A percentile compares a stretch with the other conserved stretches of the same genome.
Evolutionary conservation across 106 monocot species (phyloP).

Genomic region (Allium cepa): DNA sequence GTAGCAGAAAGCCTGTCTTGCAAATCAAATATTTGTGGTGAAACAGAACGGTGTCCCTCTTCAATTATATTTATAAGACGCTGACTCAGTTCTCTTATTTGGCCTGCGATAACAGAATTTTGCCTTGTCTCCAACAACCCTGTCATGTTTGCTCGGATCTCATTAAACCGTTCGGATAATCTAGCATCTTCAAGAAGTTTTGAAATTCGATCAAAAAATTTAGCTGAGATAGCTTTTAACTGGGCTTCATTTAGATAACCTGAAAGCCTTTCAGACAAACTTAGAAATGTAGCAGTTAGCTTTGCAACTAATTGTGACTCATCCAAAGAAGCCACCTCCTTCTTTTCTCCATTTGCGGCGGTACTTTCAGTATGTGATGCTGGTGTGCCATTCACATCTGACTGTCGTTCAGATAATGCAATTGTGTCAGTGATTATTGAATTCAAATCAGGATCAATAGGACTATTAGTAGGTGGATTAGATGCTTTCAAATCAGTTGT

Average conservation of each 20-base stretch:
- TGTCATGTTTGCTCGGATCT: slow-evolving; percentile 64
- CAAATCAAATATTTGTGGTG: slow-evolving; percentile 82
- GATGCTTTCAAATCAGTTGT: slow-evolving; percentile 14
- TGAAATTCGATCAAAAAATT: slow-evolving; percentile 78
- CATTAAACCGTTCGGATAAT: slow-evolving; percentile 70
- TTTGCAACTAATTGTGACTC: slow-evolving; percentile 53
- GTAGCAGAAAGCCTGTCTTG: slow-evolving; percentile 67
- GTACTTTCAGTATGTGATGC: slow-evolving; percentile 8
- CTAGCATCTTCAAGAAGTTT: slow-evolving; percentile 75
- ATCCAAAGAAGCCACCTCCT: slow-evolving; percentile 26
- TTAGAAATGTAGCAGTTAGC: slow-evolving; percentile 53
- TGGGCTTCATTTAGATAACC: slow-evolving; percentile 88
- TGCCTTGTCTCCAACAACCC: slow-evolving; percentile 68
- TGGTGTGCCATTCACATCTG: slow-evolving; percentile 6
- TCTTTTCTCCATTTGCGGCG: slow-evolving; percentile 20
- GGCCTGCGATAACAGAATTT: slow-evolving; percentile 56
- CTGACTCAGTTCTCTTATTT: slow-evolving; percentile 78
- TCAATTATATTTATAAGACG: slow-evolving; percentile 63
- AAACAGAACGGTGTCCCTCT: slow-evolving; percentile 80
- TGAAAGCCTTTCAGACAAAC: slow-evolving; percentile 75
- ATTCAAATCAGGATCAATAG: slow-evolving; percentile 11
- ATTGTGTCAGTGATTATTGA: slow-evolving; percentile 10
- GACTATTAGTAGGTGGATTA: slow-evolving; percentile 12
- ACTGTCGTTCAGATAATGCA: slow-evolving; percentile 12
- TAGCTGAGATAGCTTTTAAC: slow-evolving; percentile 46